These are phyloP conservation scores for Bipolaris victoriae DNA, from an alignment of 2,329 filamentous ascomycete genomes.

Conservation along the genomic window DNA sequence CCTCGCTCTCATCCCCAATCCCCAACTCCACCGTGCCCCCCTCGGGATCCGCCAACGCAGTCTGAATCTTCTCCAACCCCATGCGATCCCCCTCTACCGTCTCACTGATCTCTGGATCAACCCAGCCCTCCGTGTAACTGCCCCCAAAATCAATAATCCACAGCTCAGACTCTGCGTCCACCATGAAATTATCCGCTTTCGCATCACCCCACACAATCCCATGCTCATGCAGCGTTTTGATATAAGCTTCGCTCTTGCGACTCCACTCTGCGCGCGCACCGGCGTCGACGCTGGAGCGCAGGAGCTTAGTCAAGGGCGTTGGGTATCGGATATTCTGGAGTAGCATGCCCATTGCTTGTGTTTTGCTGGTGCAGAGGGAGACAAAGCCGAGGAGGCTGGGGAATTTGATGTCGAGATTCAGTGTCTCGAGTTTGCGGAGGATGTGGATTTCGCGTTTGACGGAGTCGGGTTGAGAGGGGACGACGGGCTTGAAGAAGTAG, in stretches of 20 bases:
- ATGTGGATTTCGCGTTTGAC: constrained; percentile 27
- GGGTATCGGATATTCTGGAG: constrained; percentile 20
- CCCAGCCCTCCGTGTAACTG: constrained; percentile 51
- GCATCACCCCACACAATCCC: constrained; percentile 37
- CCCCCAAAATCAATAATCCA: constrained; percentile 53
- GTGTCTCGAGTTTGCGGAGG: constrained; percentile 15
- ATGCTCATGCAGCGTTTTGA: constrained; percentile 19
- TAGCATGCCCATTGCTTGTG: constrained; percentile 21
- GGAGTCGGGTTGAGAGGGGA: constrained; percentile 17
- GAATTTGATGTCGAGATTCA: constrained; percentile 21
- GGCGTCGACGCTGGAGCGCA: constrained; percentile 15
- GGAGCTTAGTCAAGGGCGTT: constrained; percentile 20
- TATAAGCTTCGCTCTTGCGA: constrained; percentile 17
- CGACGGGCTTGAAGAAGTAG: constrained; percentile 29
- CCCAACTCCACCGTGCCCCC: constrained; percentile 12
- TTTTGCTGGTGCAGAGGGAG: constrained; percentile 14
- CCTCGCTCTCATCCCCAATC: constrained; percentile 1
- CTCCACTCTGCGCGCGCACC: constrained; percentile 20
- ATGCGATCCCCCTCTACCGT: constrained; percentile 49
- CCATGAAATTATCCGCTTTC: constrained; percentile 48
- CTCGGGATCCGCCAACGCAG: constrained; percentile 20
- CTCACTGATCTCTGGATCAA: constrained; percentile 47
- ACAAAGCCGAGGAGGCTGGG: constrained; percentile 21
- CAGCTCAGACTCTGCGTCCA: constrained; percentile 46
- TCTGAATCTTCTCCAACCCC: constrained; percentile 29